These are phyloP conservation scores for Microbotryum intermedium DNA, from an alignment of 1,284 basidiomycete genomes.

Conservation along the genomic window DNA sequence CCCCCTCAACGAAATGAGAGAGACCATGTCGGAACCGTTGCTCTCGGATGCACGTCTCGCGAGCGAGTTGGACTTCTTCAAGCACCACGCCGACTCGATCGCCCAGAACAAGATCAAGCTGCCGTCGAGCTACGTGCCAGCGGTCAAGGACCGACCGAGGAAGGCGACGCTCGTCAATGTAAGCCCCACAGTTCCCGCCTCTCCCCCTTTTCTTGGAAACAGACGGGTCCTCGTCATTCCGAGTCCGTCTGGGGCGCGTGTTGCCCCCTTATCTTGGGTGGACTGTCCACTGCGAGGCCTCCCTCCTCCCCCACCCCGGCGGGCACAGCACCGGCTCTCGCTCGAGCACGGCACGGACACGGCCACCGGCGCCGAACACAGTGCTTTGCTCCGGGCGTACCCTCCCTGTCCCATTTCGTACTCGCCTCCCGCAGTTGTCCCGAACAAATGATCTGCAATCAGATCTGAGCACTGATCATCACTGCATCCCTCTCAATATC, in stretches of 20 bases:
- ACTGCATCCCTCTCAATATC: neutral
- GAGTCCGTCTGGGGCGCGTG: neutral
- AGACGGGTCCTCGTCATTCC: neutral
- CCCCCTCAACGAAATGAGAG: too few species aligned
- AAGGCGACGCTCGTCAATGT: slow-evolving; percentile 56
- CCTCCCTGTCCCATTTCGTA: too few species aligned
- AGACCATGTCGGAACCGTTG: slow-evolving; percentile 19
- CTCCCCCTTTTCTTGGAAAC: slow-evolving; percentile 31
- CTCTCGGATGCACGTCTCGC: slow-evolving; percentile 17
- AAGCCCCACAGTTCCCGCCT: neutral
- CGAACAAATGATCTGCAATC: too few species aligned
- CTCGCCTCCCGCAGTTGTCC: too few species aligned
- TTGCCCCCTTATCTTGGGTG: too few species aligned
- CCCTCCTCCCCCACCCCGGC: too few species aligned
- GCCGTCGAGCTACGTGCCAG: slow-evolving; percentile 65
- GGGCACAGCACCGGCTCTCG: too few species aligned
- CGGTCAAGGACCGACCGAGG: slow-evolving; percentile 58
- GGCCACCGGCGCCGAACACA: too few species aligned
- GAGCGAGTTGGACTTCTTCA: slow-evolving; percentile 61
- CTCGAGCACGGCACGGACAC: too few species aligned
- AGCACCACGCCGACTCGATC: slow-evolving; percentile 60
- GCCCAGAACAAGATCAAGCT: slow-evolving; percentile 60
- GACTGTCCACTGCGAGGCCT: too few species aligned
- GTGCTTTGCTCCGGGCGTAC: too few species aligned
- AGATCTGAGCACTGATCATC: neutral